Evolutionary conservation across 345 rosid genomes (phyloP).

Genomic region (Microthlaspi erraticum): DNA sequence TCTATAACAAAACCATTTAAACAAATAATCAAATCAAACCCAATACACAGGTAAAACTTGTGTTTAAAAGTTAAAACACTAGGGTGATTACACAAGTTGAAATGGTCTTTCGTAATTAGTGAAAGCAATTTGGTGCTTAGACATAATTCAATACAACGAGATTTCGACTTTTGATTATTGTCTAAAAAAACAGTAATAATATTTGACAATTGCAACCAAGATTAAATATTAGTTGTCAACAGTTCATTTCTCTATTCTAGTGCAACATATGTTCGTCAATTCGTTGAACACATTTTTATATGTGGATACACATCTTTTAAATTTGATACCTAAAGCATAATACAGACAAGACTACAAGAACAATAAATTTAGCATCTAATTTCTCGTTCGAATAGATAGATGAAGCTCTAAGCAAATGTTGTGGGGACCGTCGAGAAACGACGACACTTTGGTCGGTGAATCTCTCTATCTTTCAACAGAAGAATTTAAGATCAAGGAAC

Average conservation of each 20-base stretch:
- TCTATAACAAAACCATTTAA: neutral
- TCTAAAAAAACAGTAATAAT: neutral
- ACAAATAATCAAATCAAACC: neutral
- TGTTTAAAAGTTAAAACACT: too few species aligned
- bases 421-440: constrained; percentile 42
- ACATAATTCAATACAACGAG: neutral
- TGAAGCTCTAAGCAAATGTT: constrained; percentile 42
- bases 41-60: too few species aligned
- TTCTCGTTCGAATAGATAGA: constrained; percentile 28
- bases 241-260: neutral
- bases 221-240: neutral
- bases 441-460: constrained; percentile 41
- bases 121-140: neutral
- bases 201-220: neutral
- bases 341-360: constrained; percentile 40
- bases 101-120: too few species aligned
- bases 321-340: constrained; percentile 4
- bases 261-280: neutral
- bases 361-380: constrained; percentile 35
- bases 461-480: constrained; percentile 34
- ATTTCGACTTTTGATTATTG: constrained; percentile 7
- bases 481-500: constrained; percentile 17
- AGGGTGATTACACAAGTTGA: too few species aligned
- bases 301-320: neutral
- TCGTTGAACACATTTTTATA: constrained; percentile 2